phyloP scores from a whole-genome alignment of 768 basidiomycete species.

The Psilocybe cubensis region DNA sequence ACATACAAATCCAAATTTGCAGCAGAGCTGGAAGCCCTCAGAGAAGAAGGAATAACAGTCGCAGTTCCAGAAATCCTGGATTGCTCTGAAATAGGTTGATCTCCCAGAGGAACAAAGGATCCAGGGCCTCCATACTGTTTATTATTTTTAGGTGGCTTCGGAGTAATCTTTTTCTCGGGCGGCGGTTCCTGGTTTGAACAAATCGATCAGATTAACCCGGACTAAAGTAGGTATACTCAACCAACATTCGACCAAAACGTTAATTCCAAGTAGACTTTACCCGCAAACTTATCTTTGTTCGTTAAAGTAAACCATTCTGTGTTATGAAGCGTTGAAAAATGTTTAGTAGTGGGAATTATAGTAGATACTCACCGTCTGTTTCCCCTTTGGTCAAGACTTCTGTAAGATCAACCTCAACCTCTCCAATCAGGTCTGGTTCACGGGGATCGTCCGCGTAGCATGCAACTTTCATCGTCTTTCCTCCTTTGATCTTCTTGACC shows the following conservation, averaged over 20 bases:
- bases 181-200: slow-evolving; percentile 62
- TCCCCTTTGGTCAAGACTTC: slow-evolving; percentile 94
- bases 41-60: slow-evolving; percentile 57
- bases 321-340: slow-evolving; percentile 1
- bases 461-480: slow-evolving; percentile 74
- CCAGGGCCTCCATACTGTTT: slow-evolving; percentile 82
- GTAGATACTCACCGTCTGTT: slow-evolving; percentile 80
- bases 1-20: slow-evolving; percentile 71
- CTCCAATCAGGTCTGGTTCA: slow-evolving; percentile 96
- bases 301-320: slow-evolving; percentile 93
- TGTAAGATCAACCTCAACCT: slow-evolving; percentile 83
- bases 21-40: slow-evolving; percentile 64
- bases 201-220: slow-evolving; percentile 9
- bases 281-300: slow-evolving; percentile 91
- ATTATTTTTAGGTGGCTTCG: slow-evolving; percentile 52
- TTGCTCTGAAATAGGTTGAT: slow-evolving; percentile 28
- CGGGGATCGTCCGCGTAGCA: slow-evolving; percentile 95
- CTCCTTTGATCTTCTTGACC: slow-evolving; percentile 64
- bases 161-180: slow-evolving; percentile 67
- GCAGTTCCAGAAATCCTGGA: slow-evolving; percentile 33
- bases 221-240: slow-evolving; percentile 14
- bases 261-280: slow-evolving; percentile 94
- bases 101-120: slow-evolving; percentile 63
- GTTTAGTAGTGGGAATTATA: neutral
- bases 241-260: slow-evolving; percentile 96